Evolutionary conservation across 2,329 filamentous ascomycete species (phyloP).

Genomic region (Metarhizium sp.): DNA sequence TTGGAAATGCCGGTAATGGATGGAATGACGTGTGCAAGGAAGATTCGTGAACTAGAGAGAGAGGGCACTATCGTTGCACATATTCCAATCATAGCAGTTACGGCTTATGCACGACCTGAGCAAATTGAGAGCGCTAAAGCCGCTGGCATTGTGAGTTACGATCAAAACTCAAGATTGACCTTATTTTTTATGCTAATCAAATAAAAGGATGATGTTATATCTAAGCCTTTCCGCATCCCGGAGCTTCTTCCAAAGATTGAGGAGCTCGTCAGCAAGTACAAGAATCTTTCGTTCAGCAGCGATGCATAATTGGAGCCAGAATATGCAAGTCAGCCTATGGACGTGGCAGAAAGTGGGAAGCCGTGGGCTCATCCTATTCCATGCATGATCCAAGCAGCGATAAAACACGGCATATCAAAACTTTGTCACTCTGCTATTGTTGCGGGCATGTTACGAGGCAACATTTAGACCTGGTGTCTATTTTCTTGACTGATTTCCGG

Average conservation of each 20-base stretch:
- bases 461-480: not conserved
- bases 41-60: slow-evolving; percentile 58
- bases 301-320: slow-evolving; percentile 2
- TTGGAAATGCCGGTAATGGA: slow-evolving; percentile 82
- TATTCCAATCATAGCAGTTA: slow-evolving; percentile 76
- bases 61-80: slow-evolving; percentile 52
- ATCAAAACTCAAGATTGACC: not conserved
- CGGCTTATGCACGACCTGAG: slow-evolving; percentile 67
- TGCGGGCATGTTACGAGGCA: not conserved
- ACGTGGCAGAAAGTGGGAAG: not conserved
- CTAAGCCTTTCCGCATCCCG: slow-evolving; percentile 71
- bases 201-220: slow-evolving; percentile 59
- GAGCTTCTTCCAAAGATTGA: slow-evolving; percentile 61
- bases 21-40: slow-evolving; percentile 61
- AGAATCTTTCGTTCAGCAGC: slow-evolving; percentile 18
- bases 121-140: slow-evolving; percentile 63
- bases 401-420: not conserved
- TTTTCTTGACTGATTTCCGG: too few relatives aligned
- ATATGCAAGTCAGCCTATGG: too few relatives aligned
- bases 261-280: slow-evolving; percentile 38
- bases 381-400: not conserved
- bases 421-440: not conserved
- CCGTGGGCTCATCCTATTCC: not conserved
- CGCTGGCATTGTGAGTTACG: slow-evolving; percentile 57
- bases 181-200: not conserved